These are phyloP conservation scores for Inosperma sp. DNA, from an alignment of 768 basidiomycete species.

Conservation along the genomic window DNA sequence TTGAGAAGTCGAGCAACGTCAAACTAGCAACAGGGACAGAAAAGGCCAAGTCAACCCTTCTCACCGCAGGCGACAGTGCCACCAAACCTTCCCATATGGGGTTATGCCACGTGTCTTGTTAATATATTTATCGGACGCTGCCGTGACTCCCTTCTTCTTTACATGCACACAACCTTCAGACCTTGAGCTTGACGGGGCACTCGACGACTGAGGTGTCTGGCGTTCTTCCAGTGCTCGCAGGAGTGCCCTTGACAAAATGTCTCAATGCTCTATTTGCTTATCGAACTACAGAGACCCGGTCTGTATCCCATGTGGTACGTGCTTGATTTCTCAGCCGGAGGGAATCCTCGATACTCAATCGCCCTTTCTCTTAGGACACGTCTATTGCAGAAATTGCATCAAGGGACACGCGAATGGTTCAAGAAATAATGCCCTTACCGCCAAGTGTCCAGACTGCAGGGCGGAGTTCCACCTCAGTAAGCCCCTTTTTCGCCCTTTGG, in stretches of 20 bases:
- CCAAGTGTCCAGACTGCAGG: conserved; percentile 60
- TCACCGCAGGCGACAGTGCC: no score
- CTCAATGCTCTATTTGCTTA: conserved; percentile 55
- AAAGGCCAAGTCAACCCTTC: background rate
- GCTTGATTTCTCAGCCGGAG: background rate
- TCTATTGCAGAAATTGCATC: conserved; percentile 61
- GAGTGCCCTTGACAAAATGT: background rate
- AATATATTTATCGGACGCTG: background rate
- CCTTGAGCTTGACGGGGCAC: background rate
- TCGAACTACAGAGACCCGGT: conserved; percentile 48
- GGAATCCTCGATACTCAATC: background rate
- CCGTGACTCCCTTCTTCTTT: background rate
- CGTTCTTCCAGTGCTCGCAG: background rate
- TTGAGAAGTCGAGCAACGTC: background rate
- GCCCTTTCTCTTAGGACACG: conserved; percentile 51
- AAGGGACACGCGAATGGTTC: conserved; percentile 36
- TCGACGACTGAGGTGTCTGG: conserved; percentile 1
- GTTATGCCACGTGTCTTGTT: conserved; percentile 5
- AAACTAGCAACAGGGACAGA: conserved; percentile 2
- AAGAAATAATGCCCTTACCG: conserved; percentile 30
- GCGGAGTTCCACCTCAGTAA: conserved; percentile 49
- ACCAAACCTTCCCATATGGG: background rate
- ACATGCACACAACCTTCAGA: background rate
- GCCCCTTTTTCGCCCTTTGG: background rate
- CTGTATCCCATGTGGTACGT: conserved; percentile 58